Base-by-base conservation (phyloP, 805 yeast genomes). In the Cyberlindnera veronae region DNA sequence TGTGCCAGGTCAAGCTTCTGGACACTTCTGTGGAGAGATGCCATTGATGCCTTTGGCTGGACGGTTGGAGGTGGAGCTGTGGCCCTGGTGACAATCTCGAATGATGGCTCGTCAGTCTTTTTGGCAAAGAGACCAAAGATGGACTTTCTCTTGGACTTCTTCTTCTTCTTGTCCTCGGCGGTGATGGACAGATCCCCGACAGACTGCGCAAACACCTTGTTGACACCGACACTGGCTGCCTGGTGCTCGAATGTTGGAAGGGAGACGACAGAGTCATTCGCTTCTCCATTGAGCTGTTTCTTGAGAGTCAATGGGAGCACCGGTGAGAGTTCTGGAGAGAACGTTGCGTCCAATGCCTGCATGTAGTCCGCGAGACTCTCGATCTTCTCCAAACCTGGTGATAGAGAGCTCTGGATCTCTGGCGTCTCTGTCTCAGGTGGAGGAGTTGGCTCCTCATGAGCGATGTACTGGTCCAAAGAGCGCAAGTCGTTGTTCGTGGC, bases 21-120 rank as follows among this genome's bases (percentile, higher is more conserved):
- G 6, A 36, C 33, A 13, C 34, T 15, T 39, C 49, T 42, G 10
- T 44, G 41, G 3, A 45, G 21, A 6, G 46, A 39, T 11, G 49
- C 49, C 49, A 45, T 45, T 5, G 43, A 35, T 9, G 29, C 16
- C n/a, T n/a, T n/a, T n/a, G n/a, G n/a, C n/a, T n/a, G n/a, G n/a
- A n/a, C n/a, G 12, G 29, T 23, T 4, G 38, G 27, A 12, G 29
- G 15, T 32, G 45, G 29, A 18, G 39, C 18, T 6, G 46, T 27
- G 12, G 39, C 30, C 36, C 46, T 48, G 10, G 51, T 49, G 9
- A 51, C 55, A 26, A 56, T 53, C 33, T 56, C 61, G 31, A 56
- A 55, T 4, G 46, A 38, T 11, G 58, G 54, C 15, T 48, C 53
- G 15, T 34, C 45, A 20, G 40, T 24, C 41, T 48, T 53, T 29